These are phyloP conservation scores for Takashimella tepidaria DNA, from an alignment of 1,284 basidiomycete genomes.

Conservation along the genomic window DNA sequence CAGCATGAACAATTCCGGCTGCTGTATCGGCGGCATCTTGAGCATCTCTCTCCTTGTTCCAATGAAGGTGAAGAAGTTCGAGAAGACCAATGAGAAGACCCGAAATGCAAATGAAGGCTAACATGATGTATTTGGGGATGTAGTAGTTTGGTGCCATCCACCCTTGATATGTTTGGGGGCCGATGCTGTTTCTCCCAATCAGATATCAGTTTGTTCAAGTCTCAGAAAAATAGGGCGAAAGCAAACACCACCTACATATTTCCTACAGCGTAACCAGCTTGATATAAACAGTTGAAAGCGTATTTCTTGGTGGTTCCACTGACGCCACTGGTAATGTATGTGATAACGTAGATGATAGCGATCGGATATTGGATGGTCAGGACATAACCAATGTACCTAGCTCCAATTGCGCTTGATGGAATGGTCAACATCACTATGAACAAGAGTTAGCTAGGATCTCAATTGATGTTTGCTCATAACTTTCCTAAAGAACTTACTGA, in stretches of 20 bases:
- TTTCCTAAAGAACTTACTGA: conserved; percentile 6
- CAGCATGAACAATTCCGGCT: conserved; percentile 9
- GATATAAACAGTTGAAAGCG: conserved; percentile 10
- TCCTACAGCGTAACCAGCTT: conserved; percentile 9
- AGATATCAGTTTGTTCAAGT: not conserved
- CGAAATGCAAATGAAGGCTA: conserved; percentile 30
- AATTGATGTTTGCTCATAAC: too few relatives aligned
- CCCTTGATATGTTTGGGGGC: conserved; percentile 28
- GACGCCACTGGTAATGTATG: conserved; percentile 5
- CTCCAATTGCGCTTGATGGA: not conserved
- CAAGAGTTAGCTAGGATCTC: not conserved
- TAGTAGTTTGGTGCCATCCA: conserved; percentile 21
- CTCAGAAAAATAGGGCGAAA: conserved; percentile 4
- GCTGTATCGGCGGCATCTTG: conserved; percentile 4
- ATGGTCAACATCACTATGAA: conserved; percentile 5
- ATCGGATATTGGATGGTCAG: conserved; percentile 6
- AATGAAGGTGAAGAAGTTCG: conserved; percentile 20
- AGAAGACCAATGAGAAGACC: conserved; percentile 16
- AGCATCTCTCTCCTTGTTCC: conserved; percentile 26
- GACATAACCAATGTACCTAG: conserved; percentile 8
- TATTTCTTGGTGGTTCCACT: conserved; percentile 12
- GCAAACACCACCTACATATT: conserved; percentile 23
- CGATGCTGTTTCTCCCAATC: conserved; percentile 1
- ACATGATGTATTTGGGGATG: conserved; percentile 31
- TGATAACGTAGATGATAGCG: conserved; percentile 8